These are phyloP conservation scores for Fragaria iinumae DNA, from an alignment of 306 rosid species.

Conservation along the genomic window DNA sequence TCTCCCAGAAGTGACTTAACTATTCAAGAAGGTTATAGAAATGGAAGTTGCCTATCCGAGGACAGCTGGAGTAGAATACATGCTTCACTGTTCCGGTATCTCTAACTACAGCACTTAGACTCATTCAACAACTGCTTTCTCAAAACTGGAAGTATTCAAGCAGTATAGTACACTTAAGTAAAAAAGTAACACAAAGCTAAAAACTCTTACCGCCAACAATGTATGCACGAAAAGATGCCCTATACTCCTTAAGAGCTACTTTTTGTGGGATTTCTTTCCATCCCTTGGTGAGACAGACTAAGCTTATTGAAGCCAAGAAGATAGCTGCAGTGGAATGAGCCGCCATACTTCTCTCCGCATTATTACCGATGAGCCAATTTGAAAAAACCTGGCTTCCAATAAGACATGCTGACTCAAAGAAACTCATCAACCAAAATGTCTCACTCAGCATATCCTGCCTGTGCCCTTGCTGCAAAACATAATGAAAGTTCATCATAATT, in stretches of 20 bases:
- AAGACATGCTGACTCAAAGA: constrained; percentile 72
- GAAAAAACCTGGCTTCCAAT: constrained; percentile 86
- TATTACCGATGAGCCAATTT: constrained; percentile 70
- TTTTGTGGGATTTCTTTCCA: constrained; percentile 58
- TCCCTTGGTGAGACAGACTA: constrained; percentile 55
- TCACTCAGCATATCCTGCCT: constrained; percentile 79
- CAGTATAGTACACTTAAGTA: background rate
- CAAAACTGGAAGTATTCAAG: background rate
- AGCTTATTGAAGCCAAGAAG: constrained; percentile 59
- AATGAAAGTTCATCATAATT: constrained; percentile 17
- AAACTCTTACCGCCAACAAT: constrained; percentile 66
- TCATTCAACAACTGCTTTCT: background rate
- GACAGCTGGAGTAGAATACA: background rate
- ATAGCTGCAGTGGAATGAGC: constrained; percentile 54
- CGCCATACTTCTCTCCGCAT: constrained; percentile 33
- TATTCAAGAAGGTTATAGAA: background rate
- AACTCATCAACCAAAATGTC: constrained; percentile 88
- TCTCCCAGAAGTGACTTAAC: too few relatives aligned
- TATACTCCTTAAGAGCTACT: constrained; percentile 60
- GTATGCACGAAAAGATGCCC: constrained; percentile 53
- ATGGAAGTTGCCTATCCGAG: background rate
- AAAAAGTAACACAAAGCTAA: background rate
- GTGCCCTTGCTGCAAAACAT: constrained; percentile 79
- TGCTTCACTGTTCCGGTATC: too few relatives aligned
- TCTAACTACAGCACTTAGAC: background rate